A percentile compares a stretch with the other conserved stretches of the same genome.
Conservation (phyloP, 1,139 yeast genomes). For the Taphrina wiesneri region DNA sequence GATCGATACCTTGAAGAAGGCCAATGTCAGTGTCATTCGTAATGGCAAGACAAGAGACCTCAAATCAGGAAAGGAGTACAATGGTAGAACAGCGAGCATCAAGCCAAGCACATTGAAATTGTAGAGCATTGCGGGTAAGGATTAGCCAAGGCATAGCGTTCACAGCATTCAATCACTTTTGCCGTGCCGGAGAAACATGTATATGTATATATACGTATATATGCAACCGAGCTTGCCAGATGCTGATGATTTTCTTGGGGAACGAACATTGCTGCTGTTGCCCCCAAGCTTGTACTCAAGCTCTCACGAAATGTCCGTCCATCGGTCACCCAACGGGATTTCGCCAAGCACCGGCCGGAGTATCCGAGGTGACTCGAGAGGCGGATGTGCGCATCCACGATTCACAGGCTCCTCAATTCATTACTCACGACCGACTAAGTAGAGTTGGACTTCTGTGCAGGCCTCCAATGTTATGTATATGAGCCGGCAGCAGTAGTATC, state of each 20-base stretch:
- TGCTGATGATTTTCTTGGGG: no score
- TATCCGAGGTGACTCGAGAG: background rate
- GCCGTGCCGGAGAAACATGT: no score
- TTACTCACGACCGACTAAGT: no score
- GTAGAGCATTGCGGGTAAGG: background rate
- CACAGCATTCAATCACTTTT: background rate
- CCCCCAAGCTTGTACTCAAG: no score
- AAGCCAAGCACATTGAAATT: slow-evolving; percentile 9
- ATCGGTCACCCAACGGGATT: background rate
- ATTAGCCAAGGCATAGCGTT: background rate
- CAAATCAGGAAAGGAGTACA: slow-evolving; percentile 64
- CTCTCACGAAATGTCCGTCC: no score
- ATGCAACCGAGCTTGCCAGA: no score
- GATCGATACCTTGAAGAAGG: slow-evolving; percentile 69
- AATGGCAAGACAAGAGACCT: slow-evolving; percentile 76
- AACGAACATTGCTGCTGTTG: no score
- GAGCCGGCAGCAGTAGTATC: background rate
- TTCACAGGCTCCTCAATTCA: background rate
- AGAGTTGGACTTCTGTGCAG: background rate
- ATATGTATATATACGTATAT: background rate
- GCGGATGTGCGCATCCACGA: background rate
- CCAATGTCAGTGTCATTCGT: slow-evolving; percentile 77
- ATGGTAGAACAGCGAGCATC: slow-evolving; percentile 39
- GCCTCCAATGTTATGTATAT: background rate
- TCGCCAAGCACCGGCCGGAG: background rate